A percentile compares a stretch with the other conserved stretches of the same genome.
Conservation (phyloP, 768 basidiomycete species). For the Collybia sordida region DNA sequence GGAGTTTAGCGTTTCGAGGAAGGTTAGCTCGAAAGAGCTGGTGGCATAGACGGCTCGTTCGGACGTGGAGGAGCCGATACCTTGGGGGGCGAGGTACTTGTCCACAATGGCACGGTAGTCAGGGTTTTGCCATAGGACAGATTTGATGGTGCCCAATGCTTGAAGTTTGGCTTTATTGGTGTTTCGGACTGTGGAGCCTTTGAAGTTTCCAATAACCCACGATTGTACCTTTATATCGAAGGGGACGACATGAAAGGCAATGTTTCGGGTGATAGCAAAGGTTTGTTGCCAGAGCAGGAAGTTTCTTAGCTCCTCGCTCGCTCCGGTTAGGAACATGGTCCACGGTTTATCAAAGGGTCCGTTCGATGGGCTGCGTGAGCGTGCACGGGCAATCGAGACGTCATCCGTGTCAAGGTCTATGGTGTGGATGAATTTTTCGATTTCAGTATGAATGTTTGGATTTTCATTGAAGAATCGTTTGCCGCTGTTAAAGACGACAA, state of each 20-base stretch:
- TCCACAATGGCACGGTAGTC: background rate
- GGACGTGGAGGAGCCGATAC: background rate
- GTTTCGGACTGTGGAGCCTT: constrained; percentile 3
- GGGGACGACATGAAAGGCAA: constrained; percentile 1
- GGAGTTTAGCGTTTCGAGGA: constrained; percentile 1
- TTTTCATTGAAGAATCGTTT: background rate
- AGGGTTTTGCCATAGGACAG: background rate
- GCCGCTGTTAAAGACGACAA: background rate
- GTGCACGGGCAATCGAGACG: constrained; percentile 1
- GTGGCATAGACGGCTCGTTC: background rate
- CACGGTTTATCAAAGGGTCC: background rate
- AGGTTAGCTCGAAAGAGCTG: constrained; percentile 1
- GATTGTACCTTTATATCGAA: constrained; percentile 1
- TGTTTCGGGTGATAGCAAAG: background rate
- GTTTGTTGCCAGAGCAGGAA: constrained; percentile 8
- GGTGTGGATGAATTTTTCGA: constrained; percentile 3
- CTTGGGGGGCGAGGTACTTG: background rate
- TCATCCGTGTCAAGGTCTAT: background rate
- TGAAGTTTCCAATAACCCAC: constrained; percentile 8
- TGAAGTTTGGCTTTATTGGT: background rate
- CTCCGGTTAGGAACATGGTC: constrained; percentile 1
- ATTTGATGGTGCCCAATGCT: constrained; percentile 2
- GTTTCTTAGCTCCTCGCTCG: background rate
- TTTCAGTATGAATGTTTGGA: background rate
- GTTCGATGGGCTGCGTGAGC: background rate